Conservation (phyloP, 371 early-diverging fungal genomes). For the Apophysomyces variabilis region DNA sequence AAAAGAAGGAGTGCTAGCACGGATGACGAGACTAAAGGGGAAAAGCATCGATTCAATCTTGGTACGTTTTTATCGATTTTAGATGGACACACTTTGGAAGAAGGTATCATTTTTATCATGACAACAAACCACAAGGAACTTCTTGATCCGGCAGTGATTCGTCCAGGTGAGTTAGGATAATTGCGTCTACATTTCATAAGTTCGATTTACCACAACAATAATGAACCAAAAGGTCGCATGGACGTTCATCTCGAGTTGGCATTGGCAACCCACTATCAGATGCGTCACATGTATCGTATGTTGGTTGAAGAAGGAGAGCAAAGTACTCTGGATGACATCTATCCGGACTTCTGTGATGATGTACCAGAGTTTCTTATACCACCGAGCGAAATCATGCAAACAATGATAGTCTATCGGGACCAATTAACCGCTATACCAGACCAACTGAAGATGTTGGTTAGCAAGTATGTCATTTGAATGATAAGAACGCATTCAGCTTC, state of each 20-base stretch:
- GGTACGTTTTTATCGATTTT: slow-evolving; percentile 80
- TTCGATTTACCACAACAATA: too few relatives aligned
- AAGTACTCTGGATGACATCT: slow-evolving; percentile 30
- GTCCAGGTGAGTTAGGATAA: slow-evolving; percentile 59
- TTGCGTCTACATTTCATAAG: too few relatives aligned
- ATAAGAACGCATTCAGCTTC: background rate
- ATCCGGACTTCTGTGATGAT: slow-evolving; percentile 27
- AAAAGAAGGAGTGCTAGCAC: slow-evolving; percentile 18
- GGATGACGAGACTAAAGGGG: slow-evolving; percentile 24
- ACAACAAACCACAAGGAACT: slow-evolving; percentile 86
- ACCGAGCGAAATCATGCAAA: slow-evolving; percentile 52
- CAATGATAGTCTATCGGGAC: slow-evolving; percentile 40
- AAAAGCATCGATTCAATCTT: slow-evolving; percentile 57
- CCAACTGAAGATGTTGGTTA: slow-evolving; percentile 19
- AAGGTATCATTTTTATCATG: slow-evolving; percentile 82
- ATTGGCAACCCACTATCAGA: slow-evolving; percentile 63
- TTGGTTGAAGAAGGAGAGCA: slow-evolving; percentile 42
- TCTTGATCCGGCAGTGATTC: slow-evolving; percentile 85
- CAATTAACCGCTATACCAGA: slow-evolving; percentile 20
- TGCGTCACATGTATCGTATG: slow-evolving; percentile 55
- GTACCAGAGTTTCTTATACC: slow-evolving; percentile 45
- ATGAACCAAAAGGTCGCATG: slow-evolving; percentile 62
- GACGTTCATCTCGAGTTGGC: slow-evolving; percentile 79
- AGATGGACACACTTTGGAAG: slow-evolving; percentile 82
- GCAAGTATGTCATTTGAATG: slow-evolving; percentile 2